phyloP scores from a whole-genome alignment of 192 early-diverging fungal species.

The Jimgerdemannia flammicorona region DNA sequence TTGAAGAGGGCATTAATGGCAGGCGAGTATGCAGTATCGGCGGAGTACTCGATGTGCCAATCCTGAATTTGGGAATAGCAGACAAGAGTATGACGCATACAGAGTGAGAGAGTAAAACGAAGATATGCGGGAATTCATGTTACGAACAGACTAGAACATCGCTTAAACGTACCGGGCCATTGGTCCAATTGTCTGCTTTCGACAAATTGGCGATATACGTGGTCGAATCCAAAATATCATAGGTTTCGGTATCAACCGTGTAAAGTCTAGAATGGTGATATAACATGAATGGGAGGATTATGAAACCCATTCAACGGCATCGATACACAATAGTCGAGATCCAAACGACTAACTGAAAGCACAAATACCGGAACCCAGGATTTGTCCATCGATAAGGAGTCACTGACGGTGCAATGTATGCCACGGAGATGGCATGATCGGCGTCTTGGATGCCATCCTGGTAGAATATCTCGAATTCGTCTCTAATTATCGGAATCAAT shows the following conservation, averaged over 20 bases:
- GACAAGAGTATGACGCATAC: too few species aligned
- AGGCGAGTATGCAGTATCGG: conserved; percentile 35
- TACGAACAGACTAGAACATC: neutral
- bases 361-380: conserved; percentile 45
- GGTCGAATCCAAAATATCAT: conserved; percentile 47
- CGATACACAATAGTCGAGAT: neutral
- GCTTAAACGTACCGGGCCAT: conserved; percentile 21
- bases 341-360: neutral
- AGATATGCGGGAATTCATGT: neutral
- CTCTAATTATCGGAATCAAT: conserved; percentile 8
- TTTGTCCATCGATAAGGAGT: conserved; percentile 47
- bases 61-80: neutral
- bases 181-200: conserved; percentile 33
- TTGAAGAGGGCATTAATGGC: conserved; percentile 5
- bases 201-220: conserved; percentile 51
- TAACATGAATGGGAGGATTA: neutral
- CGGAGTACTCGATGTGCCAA: conserved; percentile 54
- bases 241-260: conserved; percentile 48
- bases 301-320: neutral
- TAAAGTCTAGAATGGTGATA: conserved; percentile 31
- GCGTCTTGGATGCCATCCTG: conserved; percentile 21
- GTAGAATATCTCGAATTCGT: conserved; percentile 52
- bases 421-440: conserved; percentile 39
- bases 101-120: too few species aligned
- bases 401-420: conserved; percentile 50